phyloP scores from a whole-genome alignment of 306 rosid genomes.

The Betula pendula region DNA sequence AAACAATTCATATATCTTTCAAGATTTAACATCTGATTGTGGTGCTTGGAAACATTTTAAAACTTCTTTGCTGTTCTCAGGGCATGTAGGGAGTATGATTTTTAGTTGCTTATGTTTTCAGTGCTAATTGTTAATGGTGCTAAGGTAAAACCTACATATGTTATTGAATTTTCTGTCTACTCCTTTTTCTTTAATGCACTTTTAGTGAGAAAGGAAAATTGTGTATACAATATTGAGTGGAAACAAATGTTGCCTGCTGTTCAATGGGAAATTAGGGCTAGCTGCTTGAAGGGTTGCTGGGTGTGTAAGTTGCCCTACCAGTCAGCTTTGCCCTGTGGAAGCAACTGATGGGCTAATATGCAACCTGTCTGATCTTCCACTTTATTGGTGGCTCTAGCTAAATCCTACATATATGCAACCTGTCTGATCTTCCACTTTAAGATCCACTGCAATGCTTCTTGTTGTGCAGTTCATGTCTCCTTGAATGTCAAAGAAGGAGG shows the following conservation, averaged over 20 bases:
- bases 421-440: too few species aligned
- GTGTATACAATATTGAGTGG: not conserved
- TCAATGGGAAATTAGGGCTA: not conserved
- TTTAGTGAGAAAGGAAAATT: not conserved
- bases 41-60: not conserved
- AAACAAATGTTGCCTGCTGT: not conserved
- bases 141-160: not conserved
- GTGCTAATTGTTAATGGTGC: not conserved
- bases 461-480: not conserved
- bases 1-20: not conserved
- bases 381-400: not conserved
- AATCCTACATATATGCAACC: too few species aligned
- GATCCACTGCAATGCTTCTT: slow-evolving; percentile 18
- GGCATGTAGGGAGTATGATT: not conserved
- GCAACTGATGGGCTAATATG: not conserved
- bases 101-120: not conserved
- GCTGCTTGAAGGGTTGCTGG: not conserved
- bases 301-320: not conserved
- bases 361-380: not conserved
- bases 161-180: not conserved
- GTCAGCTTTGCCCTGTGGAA: not conserved
- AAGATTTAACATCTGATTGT: not conserved
- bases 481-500: not conserved
- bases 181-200: not conserved
- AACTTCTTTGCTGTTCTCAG: not conserved